Percentiles rank a stretch among this genome's conserved stretches.
Evolutionary conservation across 2,329 filamentous ascomycete genomes (phyloP).

Genomic region (Aspergillus udagawae): DNA sequence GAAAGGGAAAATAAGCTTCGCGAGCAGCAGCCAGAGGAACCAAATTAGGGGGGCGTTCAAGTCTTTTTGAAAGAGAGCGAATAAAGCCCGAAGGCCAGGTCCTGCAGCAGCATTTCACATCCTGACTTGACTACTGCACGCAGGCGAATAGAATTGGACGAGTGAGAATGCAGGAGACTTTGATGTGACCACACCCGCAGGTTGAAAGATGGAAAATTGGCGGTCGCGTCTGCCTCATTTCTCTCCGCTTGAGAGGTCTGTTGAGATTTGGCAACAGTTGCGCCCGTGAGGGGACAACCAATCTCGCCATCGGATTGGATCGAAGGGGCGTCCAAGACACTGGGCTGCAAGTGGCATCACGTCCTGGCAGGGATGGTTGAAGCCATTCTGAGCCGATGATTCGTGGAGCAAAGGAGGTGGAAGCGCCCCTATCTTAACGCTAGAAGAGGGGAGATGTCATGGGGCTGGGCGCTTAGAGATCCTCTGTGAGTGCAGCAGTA

Average conservation of each 20-base stretch:
- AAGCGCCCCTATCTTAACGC: conserved; percentile 29
- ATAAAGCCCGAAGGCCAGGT: conserved; percentile 8
- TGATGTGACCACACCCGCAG: conserved; percentile 32
- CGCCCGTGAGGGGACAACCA: conserved; percentile 4
- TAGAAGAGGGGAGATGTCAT: conserved; percentile 17
- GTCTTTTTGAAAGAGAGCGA: conserved; percentile 30
- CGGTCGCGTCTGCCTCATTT: background rate
- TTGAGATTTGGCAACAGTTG: conserved; percentile 1
- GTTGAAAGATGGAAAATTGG: background rate
- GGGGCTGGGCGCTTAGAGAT: conserved; percentile 24
- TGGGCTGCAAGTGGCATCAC: conserved; percentile 34
- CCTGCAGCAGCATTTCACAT: conserved; percentile 12
- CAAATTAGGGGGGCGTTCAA: conserved; percentile 17
- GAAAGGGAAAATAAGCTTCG: conserved; percentile 18
- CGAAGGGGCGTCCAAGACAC: conserved; percentile 3
- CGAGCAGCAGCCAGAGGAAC: conserved; percentile 10
- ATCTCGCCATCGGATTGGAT: conserved; percentile 6
- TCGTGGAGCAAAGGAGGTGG: conserved; percentile 19
- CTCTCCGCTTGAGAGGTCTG: background rate
- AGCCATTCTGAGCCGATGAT: conserved; percentile 16
- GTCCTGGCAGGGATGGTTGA: conserved; percentile 5
- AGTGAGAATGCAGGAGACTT: conserved; percentile 22
- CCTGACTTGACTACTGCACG: conserved; percentile 8
- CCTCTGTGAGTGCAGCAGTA: background rate
- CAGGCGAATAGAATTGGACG: conserved; percentile 12